Evolutionary conservation across 306 rosid species (phyloP), one percentile per base, ranked within the genome.

Genomic region (Calophaca sinica): DNA sequence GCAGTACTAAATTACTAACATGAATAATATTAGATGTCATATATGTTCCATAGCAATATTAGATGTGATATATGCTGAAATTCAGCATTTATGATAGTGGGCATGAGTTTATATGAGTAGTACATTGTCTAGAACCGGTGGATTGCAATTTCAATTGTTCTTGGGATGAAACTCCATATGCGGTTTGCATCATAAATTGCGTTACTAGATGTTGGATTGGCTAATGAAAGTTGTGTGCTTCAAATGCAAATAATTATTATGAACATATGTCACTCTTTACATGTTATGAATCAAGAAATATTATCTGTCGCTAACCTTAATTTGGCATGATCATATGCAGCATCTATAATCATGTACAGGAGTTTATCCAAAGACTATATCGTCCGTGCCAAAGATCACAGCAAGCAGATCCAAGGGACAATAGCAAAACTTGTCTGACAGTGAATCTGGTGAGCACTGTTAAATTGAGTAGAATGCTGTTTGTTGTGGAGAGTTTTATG

Each of bases 341-440:
- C 93, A 94, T 94, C 70, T 94, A 94, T 79, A 90, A 94, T 84
- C 92, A 88, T 79, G 5, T 87, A 48, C 93, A 82, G 52, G 89
- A 88, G 68, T 87, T 89, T 70, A 32, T 86, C 63, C 75, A 5
- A 74, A 81, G 88, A 86, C 78, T 86, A 64, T 82, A 62, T 65
- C 79, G 81, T 32, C 81, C 3, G 57, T 69, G 89, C 10, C 79
- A 63, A 80, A 81, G 87, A 79, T 84, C 87, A 38, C 74, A 68
- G 46, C 77, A 8, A 50, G 75, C 53, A 35, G 88, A 79, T 72
- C 64, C 60, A 35, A 76, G 81, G 42, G 62, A 62, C 38, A 52
- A 76, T 20, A 83, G 86, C 65, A 66, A 60, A 9, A 44, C 55
- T 69, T 15, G 41, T 49, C 68, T 53, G 69, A 11, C 81, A 14